These are phyloP conservation scores for Lathyrus tuberosus DNA, from an alignment of 306 rosid species.

Conservation along the genomic window DNA sequence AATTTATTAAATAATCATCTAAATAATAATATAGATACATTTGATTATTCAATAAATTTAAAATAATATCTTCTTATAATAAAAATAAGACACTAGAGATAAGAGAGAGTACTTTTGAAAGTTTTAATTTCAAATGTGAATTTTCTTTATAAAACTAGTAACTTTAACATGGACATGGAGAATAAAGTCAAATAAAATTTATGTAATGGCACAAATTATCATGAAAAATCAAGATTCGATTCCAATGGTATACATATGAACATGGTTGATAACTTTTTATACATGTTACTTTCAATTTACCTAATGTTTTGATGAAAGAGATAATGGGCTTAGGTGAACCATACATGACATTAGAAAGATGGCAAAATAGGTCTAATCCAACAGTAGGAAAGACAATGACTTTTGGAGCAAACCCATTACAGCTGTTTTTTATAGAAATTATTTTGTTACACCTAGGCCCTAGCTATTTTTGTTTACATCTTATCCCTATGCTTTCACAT, in stretches of 20 bases:
- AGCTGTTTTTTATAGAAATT: not conserved
- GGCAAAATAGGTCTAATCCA: slow-evolving; percentile 35
- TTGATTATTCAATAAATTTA: too few relatives aligned
- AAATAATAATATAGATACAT: too few relatives aligned
- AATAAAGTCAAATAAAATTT: slow-evolving; percentile 26
- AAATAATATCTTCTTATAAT: too few relatives aligned
- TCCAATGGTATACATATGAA: slow-evolving; percentile 7
- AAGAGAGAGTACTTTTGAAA: not conserved
- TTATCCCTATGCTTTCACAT: not conserved
- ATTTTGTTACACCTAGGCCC: not conserved
- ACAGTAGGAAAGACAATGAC: slow-evolving; percentile 29
- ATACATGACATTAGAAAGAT: slow-evolving; percentile 34
- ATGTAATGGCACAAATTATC: slow-evolving; percentile 38
- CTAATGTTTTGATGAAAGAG: slow-evolving; percentile 47
- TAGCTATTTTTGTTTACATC: not conserved
- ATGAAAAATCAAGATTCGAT: slow-evolving; percentile 57
- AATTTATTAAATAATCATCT: too few relatives aligned
- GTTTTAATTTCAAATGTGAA: not conserved
- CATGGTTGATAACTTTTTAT: slow-evolving; percentile 8
- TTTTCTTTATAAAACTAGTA: not conserved
- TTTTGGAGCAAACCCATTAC: slow-evolving; percentile 1
- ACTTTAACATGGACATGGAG: not conserved
- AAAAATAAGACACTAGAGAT: too few relatives aligned
- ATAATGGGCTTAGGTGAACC: slow-evolving; percentile 56
- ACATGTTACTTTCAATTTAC: slow-evolving; percentile 48